Conservation (phyloP, 129 eudicot species). For the Rutidosis leptorrhynchoides region DNA sequence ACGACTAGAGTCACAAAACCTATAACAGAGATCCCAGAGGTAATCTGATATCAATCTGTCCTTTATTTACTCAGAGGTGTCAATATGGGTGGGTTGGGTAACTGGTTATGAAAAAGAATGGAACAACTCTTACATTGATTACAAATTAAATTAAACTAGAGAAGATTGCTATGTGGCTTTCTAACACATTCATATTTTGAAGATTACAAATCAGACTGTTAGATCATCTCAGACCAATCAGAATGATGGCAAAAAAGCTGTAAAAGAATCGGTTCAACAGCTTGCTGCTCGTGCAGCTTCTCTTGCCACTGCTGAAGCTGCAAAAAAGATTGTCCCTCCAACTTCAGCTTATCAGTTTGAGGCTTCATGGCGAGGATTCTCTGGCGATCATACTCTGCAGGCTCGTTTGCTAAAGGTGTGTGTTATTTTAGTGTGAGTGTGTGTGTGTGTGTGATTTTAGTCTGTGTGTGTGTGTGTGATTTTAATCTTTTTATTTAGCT, state of each 20-base stretch:
- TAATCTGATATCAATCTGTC: conserved; percentile 14
- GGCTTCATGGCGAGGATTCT: conserved; percentile 84
- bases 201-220: too few relatives aligned
- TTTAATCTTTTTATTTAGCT: too few relatives aligned
- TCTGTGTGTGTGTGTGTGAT: too few relatives aligned
- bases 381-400: conserved; percentile 71
- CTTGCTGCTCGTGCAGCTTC: conserved; percentile 93
- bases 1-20: conserved; percentile 40
- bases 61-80: neutral
- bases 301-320: conserved; percentile 83
- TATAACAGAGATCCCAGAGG: conserved; percentile 46
- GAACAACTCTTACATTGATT: neutral
- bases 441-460: too few relatives aligned
- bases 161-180: neutral
- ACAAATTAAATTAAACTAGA: conserved; percentile 1
- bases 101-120: neutral
- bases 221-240: conserved; percentile 40
- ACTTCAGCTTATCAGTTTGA: conserved; percentile 91
- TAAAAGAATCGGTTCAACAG: conserved; percentile 65
- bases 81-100: neutral
- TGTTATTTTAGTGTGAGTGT: too few relatives aligned
- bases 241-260: conserved; percentile 47
- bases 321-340: conserved; percentile 70
- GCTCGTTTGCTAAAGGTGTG: conserved; percentile 76
- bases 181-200: too few relatives aligned